Evolutionary conservation across 2,329 filamentous ascomycete species (phyloP), one percentile per base, ranked within the genome.

Genomic region (Calonectria crousiana): DNA sequence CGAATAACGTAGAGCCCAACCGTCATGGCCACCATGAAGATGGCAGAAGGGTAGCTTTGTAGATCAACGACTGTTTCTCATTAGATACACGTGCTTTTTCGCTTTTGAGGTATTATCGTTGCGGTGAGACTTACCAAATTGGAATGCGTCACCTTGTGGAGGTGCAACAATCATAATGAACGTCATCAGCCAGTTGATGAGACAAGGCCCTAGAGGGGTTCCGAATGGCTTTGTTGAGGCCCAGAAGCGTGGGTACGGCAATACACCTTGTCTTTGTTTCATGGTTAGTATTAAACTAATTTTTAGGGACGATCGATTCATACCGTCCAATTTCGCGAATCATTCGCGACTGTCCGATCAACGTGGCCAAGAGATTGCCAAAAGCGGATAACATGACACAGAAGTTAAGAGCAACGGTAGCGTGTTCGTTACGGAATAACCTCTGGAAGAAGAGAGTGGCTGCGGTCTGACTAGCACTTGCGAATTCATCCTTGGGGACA

Each of bases 71-170:
- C 90, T 90, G 47, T 5, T 13, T 2, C 9, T 2, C 9, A 6
- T 60, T 18, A 60, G 56, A 5, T 20, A 3, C 9, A 6, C 28
- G 2, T 4, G 11, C 3, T 18, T 26, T 10, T 28, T 3, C 3
- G 4, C 32, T 6, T 16, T 23, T 1, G 5, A 13, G 2, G 13
- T 36, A 23, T 10, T 20, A 11, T 10, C 16, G 23, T 13, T 16
- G 4, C 20, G 8, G 32, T 0, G 3, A 3, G 11, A 78, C 82
- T 20, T 79, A 89, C 88, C 85, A 76, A 93, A 93, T 69, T 89
- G 88, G 80, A 93, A 93, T 0, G 92, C 92, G 80, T 93, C 91
- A 4, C 92, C 91, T 2, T 90, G 89, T 0, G 92, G 92, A 0
- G 90, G 88, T 0, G 88, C 90, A 0, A 92, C 78, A 65, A 92